Evolutionary conservation across 805 yeast genomes (phyloP), one percentile per base, ranked within the genome.

Genomic region (Myxozyma kluyveri): DNA sequence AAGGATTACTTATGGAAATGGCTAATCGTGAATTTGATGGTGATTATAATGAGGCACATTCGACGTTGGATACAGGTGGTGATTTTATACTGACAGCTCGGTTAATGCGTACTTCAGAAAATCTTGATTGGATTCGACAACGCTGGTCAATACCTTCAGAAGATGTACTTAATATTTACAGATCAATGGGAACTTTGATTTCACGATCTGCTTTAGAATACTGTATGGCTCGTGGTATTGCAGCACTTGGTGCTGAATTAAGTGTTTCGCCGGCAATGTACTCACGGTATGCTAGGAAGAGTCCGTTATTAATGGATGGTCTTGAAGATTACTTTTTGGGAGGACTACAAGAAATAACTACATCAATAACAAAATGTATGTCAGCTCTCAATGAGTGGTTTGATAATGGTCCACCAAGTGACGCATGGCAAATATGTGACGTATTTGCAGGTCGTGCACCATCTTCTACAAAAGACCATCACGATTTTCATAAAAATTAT

Each of bases 11-110:
- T 33, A 64, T 71, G 35, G 74, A 75, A 60, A 57, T 83, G 51
- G 70, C 81, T 0, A 70, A 69, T 22, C 65, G 75, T 29, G 88
- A 84, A 52, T 84, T 82, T 61, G 72, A 67, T 49, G 83, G 81
- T 0, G 74, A 76, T 52, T 59, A 63, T 14, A 65, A 69, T 1
- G 59, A 63, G 1, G 86, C 87, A 0, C 88, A 84, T 59, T 56
- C 67, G 10, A 57, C 71, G 42, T 61, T 82, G 14, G 88, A 84
- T 59, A 72, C 82, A 0, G 83, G 84, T 23, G 88, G 86, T 2
- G 89, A 84, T 61, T 75, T 83, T 62, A 61, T 83, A 6, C 62
- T 72, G 4, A 59, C 83, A 55, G 57, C 72, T 14, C 72, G 73
- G 41, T 64, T 76, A 47, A 60, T 72, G 10, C 55, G 62, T 19